Evolutionary conservation across 495 filamentous ascomycete genomes (phyloP).

Genomic region (Lasiosphaeria ovina): DNA sequence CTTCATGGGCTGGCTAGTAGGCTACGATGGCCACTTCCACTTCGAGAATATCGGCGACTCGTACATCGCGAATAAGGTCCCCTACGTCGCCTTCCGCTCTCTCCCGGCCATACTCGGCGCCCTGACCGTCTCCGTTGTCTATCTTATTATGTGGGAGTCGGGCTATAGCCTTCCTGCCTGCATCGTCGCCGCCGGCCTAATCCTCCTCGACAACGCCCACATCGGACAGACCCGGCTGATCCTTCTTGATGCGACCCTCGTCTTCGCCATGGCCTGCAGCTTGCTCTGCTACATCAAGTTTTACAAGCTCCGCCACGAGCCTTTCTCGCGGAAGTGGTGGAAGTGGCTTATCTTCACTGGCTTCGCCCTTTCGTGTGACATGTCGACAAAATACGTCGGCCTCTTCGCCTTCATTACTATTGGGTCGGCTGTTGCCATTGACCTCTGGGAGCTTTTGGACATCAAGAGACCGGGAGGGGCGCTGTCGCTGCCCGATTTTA

Average conservation of each 20-base stretch:
- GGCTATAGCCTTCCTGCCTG: conserved; percentile 94
- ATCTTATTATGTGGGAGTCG: conserved; percentile 99
- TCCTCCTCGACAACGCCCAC: conserved; percentile 97
- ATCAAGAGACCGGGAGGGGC: conserved; percentile 76
- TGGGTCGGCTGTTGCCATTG: conserved; percentile 86
- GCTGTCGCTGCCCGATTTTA: conserved; percentile 72
- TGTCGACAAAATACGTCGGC: conserved; percentile 97
- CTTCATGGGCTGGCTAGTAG: conserved; percentile 91
- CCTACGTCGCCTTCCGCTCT: conserved; percentile 91
- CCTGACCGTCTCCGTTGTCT: conserved; percentile 89
- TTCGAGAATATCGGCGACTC: conserved; percentile 99
- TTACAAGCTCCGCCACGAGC: conserved; percentile 89
- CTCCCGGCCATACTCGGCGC: conserved; percentile 91
- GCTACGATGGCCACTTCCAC: conserved; percentile 94
- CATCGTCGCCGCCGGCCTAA: conserved; percentile 76
- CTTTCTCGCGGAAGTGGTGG: conserved; percentile 97
- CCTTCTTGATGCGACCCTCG: conserved; percentile 88
- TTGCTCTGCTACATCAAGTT: conserved; percentile 93
- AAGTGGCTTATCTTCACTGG: conserved; percentile 97
- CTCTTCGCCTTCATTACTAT: conserved; percentile 97
- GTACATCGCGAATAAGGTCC: conserved; percentile 94
- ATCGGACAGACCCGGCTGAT: conserved; percentile 96
- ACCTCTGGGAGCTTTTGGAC: conserved; percentile 92
- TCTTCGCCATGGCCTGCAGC: conserved; percentile 93
- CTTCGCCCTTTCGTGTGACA: conserved; percentile 91